Conservation (phyloP, 768 basidiomycete species). For the Suillus subluteus region DNA sequence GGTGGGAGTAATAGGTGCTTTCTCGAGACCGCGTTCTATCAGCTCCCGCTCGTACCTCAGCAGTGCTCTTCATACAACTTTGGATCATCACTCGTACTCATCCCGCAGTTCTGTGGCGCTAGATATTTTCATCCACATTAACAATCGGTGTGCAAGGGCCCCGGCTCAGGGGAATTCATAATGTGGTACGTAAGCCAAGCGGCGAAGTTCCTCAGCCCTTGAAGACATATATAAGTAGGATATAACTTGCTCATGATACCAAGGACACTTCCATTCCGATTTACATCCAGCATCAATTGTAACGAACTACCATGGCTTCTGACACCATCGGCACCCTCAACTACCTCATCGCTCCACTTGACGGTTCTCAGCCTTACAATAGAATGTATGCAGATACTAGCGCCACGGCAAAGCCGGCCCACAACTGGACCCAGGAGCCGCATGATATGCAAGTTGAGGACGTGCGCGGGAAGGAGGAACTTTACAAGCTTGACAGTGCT, state of each 20-base stretch:
- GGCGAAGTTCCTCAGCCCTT: not conserved
- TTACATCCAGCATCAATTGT: not conserved
- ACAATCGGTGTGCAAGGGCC: not conserved
- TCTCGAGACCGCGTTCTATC: too few species aligned
- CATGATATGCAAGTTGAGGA: not conserved
- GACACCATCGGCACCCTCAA: slow-evolving; percentile 23
- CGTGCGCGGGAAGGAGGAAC: too few species aligned
- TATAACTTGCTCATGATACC: not conserved
- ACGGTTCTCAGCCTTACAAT: slow-evolving; percentile 16
- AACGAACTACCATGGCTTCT: slow-evolving; percentile 1
- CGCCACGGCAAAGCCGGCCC: too few species aligned
- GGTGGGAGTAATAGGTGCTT: too few species aligned
- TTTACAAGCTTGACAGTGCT: too few species aligned
- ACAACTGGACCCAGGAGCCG: too few species aligned
- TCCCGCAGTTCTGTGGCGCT: not conserved
- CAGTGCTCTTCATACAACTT: not conserved
- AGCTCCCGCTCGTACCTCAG: too few species aligned
- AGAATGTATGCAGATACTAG: too few species aligned
- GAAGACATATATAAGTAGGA: not conserved
- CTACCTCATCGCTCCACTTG: slow-evolving; percentile 22
- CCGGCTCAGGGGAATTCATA: not conserved
- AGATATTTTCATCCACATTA: not conserved
- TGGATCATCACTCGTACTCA: not conserved
- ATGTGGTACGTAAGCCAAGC: not conserved
- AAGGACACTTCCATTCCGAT: not conserved